A percentile compares a stretch with the other conserved stretches of the same genome.
Evolutionary conservation across 208 protist species (phyloP).

Genomic region (Cochliopodium minus): DNA sequence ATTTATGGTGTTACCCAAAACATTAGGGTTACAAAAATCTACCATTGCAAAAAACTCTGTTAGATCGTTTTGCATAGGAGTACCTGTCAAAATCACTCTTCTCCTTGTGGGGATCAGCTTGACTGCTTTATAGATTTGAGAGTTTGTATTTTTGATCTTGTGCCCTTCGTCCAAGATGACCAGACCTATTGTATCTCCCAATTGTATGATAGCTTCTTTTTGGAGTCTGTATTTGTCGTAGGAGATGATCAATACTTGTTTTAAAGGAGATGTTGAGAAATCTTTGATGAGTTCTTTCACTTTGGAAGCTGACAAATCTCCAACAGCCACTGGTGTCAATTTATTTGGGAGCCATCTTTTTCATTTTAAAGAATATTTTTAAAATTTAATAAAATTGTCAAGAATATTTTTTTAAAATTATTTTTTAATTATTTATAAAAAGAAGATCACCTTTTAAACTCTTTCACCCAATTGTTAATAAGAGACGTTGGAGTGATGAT

Average conservation of each 20-base stretch:
- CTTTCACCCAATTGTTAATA: conserved; percentile 15
- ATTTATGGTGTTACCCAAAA: conserved; percentile 21
- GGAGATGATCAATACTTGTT: conserved; percentile 31
- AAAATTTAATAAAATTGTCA: too few relatives aligned
- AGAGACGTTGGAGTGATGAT: conserved; percentile 10
- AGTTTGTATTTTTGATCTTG: conserved; percentile 53
- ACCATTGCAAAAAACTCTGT: conserved; percentile 68
- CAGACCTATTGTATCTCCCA: conserved; percentile 36
- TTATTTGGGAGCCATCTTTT: too few relatives aligned
- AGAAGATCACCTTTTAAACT: conserved; percentile 14
- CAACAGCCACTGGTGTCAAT: neutral
- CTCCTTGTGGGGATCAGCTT: conserved; percentile 45
- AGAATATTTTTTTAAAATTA: too few relatives aligned
- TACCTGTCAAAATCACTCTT: conserved; percentile 62
- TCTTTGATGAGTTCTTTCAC: neutral
- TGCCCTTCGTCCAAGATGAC: conserved; percentile 74
- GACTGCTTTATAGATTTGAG: conserved; percentile 46
- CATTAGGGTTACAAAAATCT: conserved; percentile 43
- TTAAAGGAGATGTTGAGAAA: conserved; percentile 4
- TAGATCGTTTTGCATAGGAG: conserved; percentile 72
- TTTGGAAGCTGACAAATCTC: neutral
- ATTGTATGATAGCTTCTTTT: conserved; percentile 12
- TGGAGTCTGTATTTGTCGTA: conserved; percentile 36
- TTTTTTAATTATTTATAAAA: too few relatives aligned
- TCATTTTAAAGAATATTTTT: too few relatives aligned